Evolutionary conservation across 345 rosid genomes (phyloP), one percentile per base, ranked within the genome.

Genomic region (Eucalyptus globulus): DNA sequence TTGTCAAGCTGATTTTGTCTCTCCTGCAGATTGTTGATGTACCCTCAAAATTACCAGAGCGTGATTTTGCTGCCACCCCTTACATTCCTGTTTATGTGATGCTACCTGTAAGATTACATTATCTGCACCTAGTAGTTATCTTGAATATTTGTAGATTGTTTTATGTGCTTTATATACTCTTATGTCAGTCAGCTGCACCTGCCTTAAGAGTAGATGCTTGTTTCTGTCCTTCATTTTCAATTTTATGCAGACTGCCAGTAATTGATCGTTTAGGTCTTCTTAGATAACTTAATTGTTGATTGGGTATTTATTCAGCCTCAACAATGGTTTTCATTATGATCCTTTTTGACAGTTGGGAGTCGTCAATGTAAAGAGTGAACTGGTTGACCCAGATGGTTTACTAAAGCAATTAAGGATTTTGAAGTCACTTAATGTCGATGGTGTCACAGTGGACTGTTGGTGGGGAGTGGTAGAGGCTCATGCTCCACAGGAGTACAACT

Each of bases 401-500:
- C 92, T 94, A 88, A 96, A 96, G 93, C 97, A 96, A 92, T 93
- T 98, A 80, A 94, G 95, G 92, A 91, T 92, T 67, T 93, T 98
- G 93, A 96, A 96, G 90, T 94, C 99, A 88, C 90, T 95, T 88
- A 94, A 94, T 89, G 93, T 96, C 47, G 99, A 98, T 92, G 99
- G 99, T 50, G 94, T 97, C 81, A 94, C 93, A 94, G 97, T 96
- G 88, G 97, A 98, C 91, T 98, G 99, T 93, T 98, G 99, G 99
- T 97, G 99, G 99, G 99, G 99, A 88, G 96, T 98, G 91, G 99
- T 96, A 47, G 99, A 98, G 93, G 97, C 97, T 87, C 96, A 95
- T 92, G 92, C 94, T 72, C 99, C 99, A 8, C 97, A 89, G 89
- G 97, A 96, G 88, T 98, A 97, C 93, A 96, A 94, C 89, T 98